Conservation (phyloP, 306 rosid species). For the Cicer yamashitae region DNA sequence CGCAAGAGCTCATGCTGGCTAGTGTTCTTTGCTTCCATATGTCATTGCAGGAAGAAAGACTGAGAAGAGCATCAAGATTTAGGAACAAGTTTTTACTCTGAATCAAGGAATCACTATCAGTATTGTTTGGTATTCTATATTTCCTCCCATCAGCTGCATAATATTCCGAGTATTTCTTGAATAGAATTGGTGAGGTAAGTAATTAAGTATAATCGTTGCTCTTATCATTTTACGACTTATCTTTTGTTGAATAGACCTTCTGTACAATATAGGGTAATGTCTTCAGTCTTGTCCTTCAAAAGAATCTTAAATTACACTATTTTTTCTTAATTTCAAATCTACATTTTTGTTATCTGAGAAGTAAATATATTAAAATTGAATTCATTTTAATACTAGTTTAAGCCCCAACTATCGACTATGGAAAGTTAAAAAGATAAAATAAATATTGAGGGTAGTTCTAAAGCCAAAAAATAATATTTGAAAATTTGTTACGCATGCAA, state of each 20-base stretch:
- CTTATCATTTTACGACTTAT: background rate
- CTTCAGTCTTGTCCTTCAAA: background rate
- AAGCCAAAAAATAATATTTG: background rate
- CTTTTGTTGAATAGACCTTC: background rate
- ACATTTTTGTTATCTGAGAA: background rate
- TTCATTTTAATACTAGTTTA: background rate
- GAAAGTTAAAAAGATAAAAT: conserved; percentile 4
- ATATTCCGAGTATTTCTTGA: background rate
- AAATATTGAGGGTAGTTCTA: background rate
- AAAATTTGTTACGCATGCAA: background rate
- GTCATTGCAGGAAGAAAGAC: background rate
- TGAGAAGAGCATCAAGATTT: background rate
- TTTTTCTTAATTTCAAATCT: background rate
- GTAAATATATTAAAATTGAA: background rate
- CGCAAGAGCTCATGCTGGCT: conserved; percentile 12
- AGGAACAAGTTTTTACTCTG: conserved; percentile 16
- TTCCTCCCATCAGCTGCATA: background rate
- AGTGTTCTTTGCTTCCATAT: conserved; percentile 24
- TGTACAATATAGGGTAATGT: background rate
- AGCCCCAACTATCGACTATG: background rate
- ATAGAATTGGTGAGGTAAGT: conserved; percentile 9
- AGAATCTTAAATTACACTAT: background rate
- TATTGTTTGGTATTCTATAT: conserved; percentile 10
- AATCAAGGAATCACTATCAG: conserved; percentile 20
- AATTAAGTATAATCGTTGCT: background rate